A percentile compares a stretch with the other conserved stretches of the same genome.
Evolutionary conservation across 345 rosid genomes (phyloP).

Genomic region (Trapa bicornis): DNA sequence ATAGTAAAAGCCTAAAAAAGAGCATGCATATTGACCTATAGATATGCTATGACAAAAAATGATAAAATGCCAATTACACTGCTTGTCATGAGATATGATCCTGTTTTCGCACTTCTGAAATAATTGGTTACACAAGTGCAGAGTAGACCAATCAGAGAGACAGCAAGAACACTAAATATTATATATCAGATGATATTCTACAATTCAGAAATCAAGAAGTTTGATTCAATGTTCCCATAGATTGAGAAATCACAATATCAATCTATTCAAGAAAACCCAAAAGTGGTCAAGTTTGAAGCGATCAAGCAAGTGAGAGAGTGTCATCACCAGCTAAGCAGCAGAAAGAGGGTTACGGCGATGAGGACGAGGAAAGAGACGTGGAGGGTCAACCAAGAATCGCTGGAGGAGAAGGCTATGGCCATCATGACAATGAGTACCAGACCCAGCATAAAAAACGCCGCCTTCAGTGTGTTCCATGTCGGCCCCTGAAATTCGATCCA

Average conservation of each 20-base stretch:
- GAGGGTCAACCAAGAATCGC: slow-evolving; percentile 50
- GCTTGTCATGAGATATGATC: neutral
- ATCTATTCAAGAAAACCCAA: neutral
- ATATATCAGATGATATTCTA: neutral
- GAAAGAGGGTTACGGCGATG: slow-evolving; percentile 58
- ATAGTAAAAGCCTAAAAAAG: neutral
- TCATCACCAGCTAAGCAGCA: slow-evolving; percentile 68
- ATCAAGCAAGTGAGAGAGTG: neutral
- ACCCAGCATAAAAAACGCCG: slow-evolving; percentile 63
- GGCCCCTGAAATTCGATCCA: slow-evolving; percentile 38
- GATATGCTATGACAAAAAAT: neutral
- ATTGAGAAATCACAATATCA: neutral
- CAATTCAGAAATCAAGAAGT: neutral
- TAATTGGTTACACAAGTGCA: neutral
- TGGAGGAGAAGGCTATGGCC: slow-evolving; percentile 67
- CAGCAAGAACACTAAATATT: too few species aligned
- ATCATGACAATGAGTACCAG: slow-evolving; percentile 59
- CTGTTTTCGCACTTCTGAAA: neutral
- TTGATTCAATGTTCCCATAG: neutral
- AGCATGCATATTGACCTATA: neutral
- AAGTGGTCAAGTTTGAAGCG: neutral
- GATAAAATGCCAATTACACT: neutral
- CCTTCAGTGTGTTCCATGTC: slow-evolving; percentile 71
- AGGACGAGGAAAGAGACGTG: slow-evolving; percentile 67
- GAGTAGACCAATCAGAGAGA: neutral